phyloP scores from a whole-genome alignment of 1,284 basidiomycete species.

The Dichomitus squalens region DNA sequence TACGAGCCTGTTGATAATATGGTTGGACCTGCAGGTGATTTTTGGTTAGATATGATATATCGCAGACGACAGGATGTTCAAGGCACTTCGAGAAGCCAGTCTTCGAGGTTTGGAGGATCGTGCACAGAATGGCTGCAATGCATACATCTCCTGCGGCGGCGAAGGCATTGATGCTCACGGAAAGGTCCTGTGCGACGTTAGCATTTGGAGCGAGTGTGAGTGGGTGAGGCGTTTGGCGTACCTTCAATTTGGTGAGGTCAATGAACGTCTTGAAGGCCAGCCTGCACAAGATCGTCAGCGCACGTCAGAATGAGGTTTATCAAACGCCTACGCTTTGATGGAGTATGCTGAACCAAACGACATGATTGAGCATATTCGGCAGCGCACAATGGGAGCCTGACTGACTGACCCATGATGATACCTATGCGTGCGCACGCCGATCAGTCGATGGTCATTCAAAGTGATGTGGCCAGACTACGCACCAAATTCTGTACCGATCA shows the following conservation, averaged over 20 bases:
- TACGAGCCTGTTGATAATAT: constrained; percentile 56
- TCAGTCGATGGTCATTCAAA: not conserved
- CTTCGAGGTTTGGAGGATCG: constrained; percentile 49
- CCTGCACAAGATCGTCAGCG: not conserved
- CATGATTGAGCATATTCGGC: not conserved
- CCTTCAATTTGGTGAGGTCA: constrained; percentile 47
- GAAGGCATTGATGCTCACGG: constrained; percentile 54
- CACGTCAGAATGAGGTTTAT: no score
- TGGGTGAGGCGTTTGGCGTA: constrained; percentile 15
- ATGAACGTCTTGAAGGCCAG: constrained; percentile 38
- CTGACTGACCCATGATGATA: constrained; percentile 3
- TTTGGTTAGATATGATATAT: constrained; percentile 25
- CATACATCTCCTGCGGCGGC: constrained; percentile 51
- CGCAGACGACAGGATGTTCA: constrained; percentile 29
- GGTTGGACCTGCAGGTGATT: constrained; percentile 41
- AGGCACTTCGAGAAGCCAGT: constrained; percentile 50
- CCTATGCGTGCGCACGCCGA: not conserved
- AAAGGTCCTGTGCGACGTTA: constrained; percentile 41
- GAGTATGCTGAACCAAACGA: constrained; percentile 11
- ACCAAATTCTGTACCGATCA: constrained; percentile 55
- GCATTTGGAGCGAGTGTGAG: not conserved
- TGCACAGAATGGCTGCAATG: constrained; percentile 50
- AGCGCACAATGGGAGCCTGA: not conserved
- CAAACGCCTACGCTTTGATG: constrained; percentile 12
- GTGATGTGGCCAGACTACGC: not conserved